Evolutionary conservation across 83 land plant genomes (phyloP).

Genomic region (Isoetes engelmannii): DNA sequence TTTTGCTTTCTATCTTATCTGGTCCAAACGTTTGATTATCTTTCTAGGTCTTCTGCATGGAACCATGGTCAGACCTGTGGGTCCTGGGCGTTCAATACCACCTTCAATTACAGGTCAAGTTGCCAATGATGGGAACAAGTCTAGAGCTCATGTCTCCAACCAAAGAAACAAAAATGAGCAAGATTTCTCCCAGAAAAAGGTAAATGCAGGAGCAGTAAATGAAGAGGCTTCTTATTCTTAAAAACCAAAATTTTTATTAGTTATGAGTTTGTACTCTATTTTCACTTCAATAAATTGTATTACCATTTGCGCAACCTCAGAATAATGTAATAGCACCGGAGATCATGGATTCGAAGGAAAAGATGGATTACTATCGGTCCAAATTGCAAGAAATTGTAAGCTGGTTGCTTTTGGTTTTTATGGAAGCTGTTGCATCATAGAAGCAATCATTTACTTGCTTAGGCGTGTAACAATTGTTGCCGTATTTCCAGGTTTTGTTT

Average conservation of each 20-base stretch:
- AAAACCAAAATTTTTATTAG: too few relatives aligned
- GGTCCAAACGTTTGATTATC: conserved; percentile 2
- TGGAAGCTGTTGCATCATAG: neutral
- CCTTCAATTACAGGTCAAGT: too few relatives aligned
- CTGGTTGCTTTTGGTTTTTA: neutral
- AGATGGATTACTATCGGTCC: conserved; percentile 21
- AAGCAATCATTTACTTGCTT: neutral
- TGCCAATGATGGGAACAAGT: too few relatives aligned
- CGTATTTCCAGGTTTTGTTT: conserved; percentile 53
- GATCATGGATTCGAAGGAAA: conserved; percentile 27
- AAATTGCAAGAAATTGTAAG: conserved; percentile 90
- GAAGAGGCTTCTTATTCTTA: too few relatives aligned
- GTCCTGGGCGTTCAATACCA: too few relatives aligned
- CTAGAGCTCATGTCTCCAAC: conserved; percentile 8
- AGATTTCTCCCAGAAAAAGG: conserved; percentile 6
- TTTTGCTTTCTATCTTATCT: neutral
- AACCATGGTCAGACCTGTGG: too few relatives aligned
- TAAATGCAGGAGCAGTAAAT: neutral
- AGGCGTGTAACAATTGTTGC: neutral
- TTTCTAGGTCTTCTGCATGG: too few relatives aligned
- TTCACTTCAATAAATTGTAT: neutral
- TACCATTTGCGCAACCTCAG: neutral
- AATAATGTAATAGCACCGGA: conserved; percentile 11
- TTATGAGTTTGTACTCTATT: neutral
- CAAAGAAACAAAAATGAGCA: neutral